Evolutionary conservation across 352 stramenopile species (phyloP).

Genomic region (Pythium brassicae): DNA sequence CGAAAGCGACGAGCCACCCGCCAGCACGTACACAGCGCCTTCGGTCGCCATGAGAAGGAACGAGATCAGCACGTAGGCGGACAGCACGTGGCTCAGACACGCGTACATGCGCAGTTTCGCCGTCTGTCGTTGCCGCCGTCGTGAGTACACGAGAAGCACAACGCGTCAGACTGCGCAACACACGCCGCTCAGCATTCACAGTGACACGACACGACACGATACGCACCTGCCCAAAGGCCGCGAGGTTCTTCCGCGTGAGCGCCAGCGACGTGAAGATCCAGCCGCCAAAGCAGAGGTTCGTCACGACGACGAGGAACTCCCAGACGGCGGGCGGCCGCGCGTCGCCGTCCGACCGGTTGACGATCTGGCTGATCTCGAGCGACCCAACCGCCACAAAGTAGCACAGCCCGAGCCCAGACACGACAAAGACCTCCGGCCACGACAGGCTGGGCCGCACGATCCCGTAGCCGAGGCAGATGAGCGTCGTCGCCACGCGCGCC

Average conservation of each 20-base stretch:
- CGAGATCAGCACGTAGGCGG: slow-evolving; percentile 58
- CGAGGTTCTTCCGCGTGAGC: slow-evolving; percentile 78
- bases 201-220: not conserved
- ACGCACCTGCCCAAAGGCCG: slow-evolving; percentile 65
- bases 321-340: slow-evolving; percentile 58
- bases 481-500: slow-evolving; percentile 64
- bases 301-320: slow-evolving; percentile 73
- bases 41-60: slow-evolving; percentile 76
- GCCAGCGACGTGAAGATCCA: slow-evolving; percentile 85
- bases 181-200: no score
- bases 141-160: no score
- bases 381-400: slow-evolving; percentile 79
- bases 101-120: slow-evolving; percentile 79
- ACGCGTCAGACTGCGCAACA: no score
- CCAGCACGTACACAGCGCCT: slow-evolving; percentile 64
- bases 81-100: slow-evolving; percentile 46
- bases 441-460: slow-evolving; percentile 73
- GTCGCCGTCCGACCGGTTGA: slow-evolving; percentile 73
- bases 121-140: no score
- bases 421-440: slow-evolving; percentile 66
- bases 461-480: slow-evolving; percentile 80
- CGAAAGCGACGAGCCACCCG: not conserved
- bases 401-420: slow-evolving; percentile 69
- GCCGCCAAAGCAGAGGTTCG: slow-evolving; percentile 75
- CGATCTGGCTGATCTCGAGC: slow-evolving; percentile 74